These are phyloP conservation scores for Tagetes erecta DNA, from an alignment of 129 eudicot genomes.

Conservation along the genomic window DNA sequence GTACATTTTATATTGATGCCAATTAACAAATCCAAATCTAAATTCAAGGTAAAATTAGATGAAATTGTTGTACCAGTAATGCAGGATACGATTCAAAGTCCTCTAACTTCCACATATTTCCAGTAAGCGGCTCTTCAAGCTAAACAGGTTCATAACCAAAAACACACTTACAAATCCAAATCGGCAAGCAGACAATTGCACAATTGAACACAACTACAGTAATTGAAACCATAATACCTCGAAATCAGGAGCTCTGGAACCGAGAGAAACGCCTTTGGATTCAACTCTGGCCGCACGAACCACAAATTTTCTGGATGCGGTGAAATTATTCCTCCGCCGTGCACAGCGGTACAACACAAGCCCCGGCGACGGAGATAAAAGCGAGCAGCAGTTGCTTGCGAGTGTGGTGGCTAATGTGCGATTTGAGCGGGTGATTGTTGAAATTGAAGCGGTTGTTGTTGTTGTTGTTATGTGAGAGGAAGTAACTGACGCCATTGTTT, in stretches of 20 bases:
- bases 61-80: constrained; percentile 56
- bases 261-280: constrained; percentile 71
- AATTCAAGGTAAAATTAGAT: too few species aligned
- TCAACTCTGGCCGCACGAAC: constrained; percentile 80
- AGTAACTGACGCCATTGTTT: constrained; percentile 29
- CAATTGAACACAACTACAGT: not conserved
- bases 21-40: too few species aligned
- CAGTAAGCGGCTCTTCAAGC: constrained; percentile 91
- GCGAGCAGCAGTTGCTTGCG: not conserved
- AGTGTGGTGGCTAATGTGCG: constrained; percentile 5
- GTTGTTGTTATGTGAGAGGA: constrained; percentile 11
- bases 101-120: constrained; percentile 69
- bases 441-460: constrained; percentile 14
- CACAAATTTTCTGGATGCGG: constrained; percentile 40
- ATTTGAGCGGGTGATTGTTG: not conserved
- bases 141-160: constrained; percentile 22
- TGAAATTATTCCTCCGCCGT: constrained; percentile 29
- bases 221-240: constrained; percentile 42
- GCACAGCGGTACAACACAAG: constrained; percentile 26
- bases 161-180: too few species aligned
- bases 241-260: constrained; percentile 78
- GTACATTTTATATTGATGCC: too few species aligned
- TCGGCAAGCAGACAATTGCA: not conserved
- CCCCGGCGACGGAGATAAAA: constrained; percentile 30
- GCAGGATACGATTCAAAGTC: constrained; percentile 87